A percentile compares a stretch with the other conserved stretches of the same genome.
phyloP scores from a whole-genome alignment of 805 yeast genomes.

The Debaryomyces maramus region DNA sequence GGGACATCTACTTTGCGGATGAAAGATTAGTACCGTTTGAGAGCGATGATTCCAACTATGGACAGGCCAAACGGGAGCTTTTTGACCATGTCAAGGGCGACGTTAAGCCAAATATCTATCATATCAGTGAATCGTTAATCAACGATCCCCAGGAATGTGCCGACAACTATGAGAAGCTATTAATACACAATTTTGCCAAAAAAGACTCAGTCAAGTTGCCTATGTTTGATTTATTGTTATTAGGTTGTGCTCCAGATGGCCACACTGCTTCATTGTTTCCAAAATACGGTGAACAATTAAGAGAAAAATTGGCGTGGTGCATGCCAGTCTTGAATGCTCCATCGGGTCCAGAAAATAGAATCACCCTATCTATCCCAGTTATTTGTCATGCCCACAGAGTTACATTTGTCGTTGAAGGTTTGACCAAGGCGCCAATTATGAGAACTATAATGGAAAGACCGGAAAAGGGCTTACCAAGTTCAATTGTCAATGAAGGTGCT shows the following conservation, averaged over 20 bases:
- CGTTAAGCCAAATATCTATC: conserved; percentile 70
- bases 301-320: conserved; percentile 94
- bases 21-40: conserved; percentile 91
- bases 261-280: conserved; percentile 97
- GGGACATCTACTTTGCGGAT: conserved; percentile 97
- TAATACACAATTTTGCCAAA: conserved; percentile 89
- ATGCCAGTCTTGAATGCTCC: conserved; percentile 93
- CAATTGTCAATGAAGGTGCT: conserved; percentile 93
- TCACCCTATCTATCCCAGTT: conserved; percentile 90
- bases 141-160: conserved; percentile 90
- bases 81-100: conserved; percentile 65
- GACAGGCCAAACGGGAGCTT: conserved; percentile 79
- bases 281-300: conserved; percentile 73
- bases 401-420: conserved; percentile 94
- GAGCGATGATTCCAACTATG: conserved; percentile 81
- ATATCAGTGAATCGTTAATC: conserved; percentile 74
- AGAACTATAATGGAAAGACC: conserved; percentile 94
- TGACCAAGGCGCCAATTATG: conserved; percentile 89
- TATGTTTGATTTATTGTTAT: conserved; percentile 82
- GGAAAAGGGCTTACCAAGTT: conserved; percentile 91
- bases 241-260: conserved; percentile 99
- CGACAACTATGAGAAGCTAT: conserved; percentile 82
- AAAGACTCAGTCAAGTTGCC: conserved; percentile 96
- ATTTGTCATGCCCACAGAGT: conserved; percentile 91
- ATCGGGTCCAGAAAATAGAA: conserved; percentile 79